These are phyloP conservation scores for Avena eriantha DNA, from an alignment of 176 grass and related monocot species.

Conservation along the genomic window DNA sequence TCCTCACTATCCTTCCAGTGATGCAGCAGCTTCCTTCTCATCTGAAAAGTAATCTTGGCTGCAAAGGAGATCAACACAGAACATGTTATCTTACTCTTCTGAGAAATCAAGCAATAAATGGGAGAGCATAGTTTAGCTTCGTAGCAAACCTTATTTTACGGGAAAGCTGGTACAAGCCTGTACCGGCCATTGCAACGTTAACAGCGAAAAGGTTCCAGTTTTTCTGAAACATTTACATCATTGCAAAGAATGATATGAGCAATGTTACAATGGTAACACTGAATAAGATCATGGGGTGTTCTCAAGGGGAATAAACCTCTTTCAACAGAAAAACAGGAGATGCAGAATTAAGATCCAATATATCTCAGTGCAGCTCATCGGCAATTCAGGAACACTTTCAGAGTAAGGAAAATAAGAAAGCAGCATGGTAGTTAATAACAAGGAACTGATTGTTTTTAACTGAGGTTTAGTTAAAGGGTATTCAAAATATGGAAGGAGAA, in stretches of 20 bases:
- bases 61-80: conserved; percentile 33
- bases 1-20: conserved; percentile 42
- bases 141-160: conserved; percentile 71
- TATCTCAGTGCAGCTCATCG: not conserved
- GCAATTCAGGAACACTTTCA: conserved; percentile 4
- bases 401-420: not conserved
- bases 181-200: conserved; percentile 74
- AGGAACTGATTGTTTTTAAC: not conserved
- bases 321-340: not conserved
- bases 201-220: conserved; percentile 85
- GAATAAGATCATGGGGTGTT: not conserved
- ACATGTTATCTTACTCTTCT: not conserved
- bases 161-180: conserved; percentile 76
- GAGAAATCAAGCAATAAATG: conserved; percentile 13
- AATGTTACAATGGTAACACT: not conserved
- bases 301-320: not conserved
- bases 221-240: conserved; percentile 56
- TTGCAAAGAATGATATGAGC: conserved; percentile 2
- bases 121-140: not conserved
- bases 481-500: not conserved
- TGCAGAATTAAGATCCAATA: not conserved
- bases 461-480: not conserved
- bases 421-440: conserved; percentile 12
- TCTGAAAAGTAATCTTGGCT: conserved; percentile 76
- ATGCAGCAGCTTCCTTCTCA: conserved; percentile 37